Conservation (phyloP, 1,284 basidiomycete genomes). For the Tausonia pullulans region DNA sequence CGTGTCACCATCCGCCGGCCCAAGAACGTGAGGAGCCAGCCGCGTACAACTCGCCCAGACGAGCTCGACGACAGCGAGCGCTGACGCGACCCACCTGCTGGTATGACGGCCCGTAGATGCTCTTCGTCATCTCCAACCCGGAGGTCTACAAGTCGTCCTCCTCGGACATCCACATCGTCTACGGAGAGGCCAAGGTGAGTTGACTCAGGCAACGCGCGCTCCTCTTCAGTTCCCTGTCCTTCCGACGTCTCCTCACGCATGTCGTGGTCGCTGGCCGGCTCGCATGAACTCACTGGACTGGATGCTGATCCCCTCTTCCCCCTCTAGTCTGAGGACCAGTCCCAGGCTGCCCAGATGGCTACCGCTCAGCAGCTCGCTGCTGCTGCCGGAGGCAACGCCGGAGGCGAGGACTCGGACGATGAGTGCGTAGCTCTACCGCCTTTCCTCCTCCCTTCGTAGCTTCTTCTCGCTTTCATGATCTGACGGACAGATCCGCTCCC, state of each 20-base stretch:
- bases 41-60: background rate
- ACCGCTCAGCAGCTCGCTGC: conserved; percentile 73
- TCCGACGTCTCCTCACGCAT: background rate
- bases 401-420: conserved; percentile 55
- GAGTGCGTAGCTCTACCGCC: conserved; percentile 36
- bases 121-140: conserved; percentile 85
- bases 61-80: background rate
- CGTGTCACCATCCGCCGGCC: conserved; percentile 88
- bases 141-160: conserved; percentile 97
- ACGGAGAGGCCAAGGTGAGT: conserved; percentile 85
- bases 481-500: background rate
- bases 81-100: background rate
- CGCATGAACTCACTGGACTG: background rate
- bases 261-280: background rate
- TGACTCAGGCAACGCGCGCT: no score
- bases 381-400: conserved; percentile 33
- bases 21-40: conserved; percentile 60
- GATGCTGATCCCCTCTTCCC: background rate
- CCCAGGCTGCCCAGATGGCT: conserved; percentile 59
- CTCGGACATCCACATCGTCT: conserved; percentile 97
- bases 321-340: conserved; percentile 13
- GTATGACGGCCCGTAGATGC: conserved; percentile 43
- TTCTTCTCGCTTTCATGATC: background rate
- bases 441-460: background rate
- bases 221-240: background rate